phyloP scores from a whole-genome alignment of 345 rosid species.

The Diplotaxis tenuifolia region DNA sequence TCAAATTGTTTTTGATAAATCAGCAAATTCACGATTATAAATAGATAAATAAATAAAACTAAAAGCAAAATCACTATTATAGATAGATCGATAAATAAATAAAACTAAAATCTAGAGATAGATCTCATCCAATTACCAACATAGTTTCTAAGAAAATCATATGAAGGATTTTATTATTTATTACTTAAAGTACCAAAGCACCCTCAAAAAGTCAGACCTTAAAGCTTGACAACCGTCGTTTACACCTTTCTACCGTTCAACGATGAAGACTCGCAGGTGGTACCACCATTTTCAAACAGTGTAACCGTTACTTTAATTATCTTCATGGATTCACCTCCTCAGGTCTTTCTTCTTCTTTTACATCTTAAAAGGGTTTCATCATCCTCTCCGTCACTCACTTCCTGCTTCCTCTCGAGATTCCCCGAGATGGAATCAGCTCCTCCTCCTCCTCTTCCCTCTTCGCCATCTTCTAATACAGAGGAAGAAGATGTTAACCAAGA shows the following conservation, averaged over 20 bases:
- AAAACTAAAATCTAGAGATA: too few species aligned
- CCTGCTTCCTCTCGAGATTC: constrained; percentile 23
- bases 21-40: too few species aligned
- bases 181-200: not conserved
- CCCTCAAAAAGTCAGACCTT: not conserved
- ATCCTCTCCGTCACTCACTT: not conserved
- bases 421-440: constrained; percentile 39
- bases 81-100: too few species aligned
- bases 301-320: not conserved
- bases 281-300: not conserved
- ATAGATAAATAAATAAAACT: too few species aligned
- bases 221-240: not conserved
- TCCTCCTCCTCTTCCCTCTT: not conserved
- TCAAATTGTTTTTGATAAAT: too few species aligned
- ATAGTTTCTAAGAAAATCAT: too few species aligned
- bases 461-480: constrained; percentile 14
- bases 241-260: constrained; percentile 11
- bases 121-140: too few species aligned
- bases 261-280: constrained; percentile 23
- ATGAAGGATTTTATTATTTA: too few species aligned
- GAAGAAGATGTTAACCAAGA: constrained; percentile 33
- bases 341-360: constrained; percentile 14
- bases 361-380: not conserved
- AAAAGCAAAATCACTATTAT: too few species aligned
- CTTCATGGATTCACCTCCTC: constrained; percentile 6